Evolutionary conservation across 2,329 filamentous ascomycete species (phyloP).

Genomic region (Blumeria hordei): DNA sequence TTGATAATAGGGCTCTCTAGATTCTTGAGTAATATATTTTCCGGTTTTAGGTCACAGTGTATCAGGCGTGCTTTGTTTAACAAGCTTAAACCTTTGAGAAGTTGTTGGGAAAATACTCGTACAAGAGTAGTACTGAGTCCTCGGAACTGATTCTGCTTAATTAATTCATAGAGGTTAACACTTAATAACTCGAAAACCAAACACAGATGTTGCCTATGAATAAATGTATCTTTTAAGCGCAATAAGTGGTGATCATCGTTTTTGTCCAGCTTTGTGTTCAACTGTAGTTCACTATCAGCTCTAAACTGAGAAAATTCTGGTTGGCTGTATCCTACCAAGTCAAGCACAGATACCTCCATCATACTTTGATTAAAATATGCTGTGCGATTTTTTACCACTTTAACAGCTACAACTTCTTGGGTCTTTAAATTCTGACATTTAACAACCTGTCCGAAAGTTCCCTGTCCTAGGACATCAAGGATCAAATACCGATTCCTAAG

Average conservation of each 20-base stretch:
- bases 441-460: constrained; percentile 94
- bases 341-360: constrained; percentile 98
- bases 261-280: constrained; percentile 97
- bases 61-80: constrained; percentile 92
- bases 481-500: constrained; percentile 81
- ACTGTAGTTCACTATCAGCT: constrained; percentile 21
- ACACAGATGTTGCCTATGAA: constrained; percentile 89
- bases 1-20: constrained; percentile 98
- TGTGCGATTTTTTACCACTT: constrained; percentile 97
- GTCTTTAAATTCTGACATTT: constrained; percentile 98
- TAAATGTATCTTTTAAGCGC: constrained; percentile 90
- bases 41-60: constrained; percentile 92
- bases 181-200: constrained; percentile 89
- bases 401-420: constrained; percentile 93
- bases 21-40: constrained; percentile 95
- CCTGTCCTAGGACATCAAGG: constrained; percentile 85
- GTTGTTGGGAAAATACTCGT: constrained; percentile 87
- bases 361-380: constrained; percentile 99
- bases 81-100: constrained; percentile 75
- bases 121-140: constrained; percentile 91
- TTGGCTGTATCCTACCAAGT: constrained; percentile 40
- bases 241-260: constrained; percentile 95
- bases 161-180: constrained; percentile 93
- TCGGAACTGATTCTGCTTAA: constrained; percentile 98
- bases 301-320: not conserved